phyloP scores from a whole-genome alignment of 2,329 filamentous ascomycete genomes.

The Proliferodiscus dingleyae region DNA sequence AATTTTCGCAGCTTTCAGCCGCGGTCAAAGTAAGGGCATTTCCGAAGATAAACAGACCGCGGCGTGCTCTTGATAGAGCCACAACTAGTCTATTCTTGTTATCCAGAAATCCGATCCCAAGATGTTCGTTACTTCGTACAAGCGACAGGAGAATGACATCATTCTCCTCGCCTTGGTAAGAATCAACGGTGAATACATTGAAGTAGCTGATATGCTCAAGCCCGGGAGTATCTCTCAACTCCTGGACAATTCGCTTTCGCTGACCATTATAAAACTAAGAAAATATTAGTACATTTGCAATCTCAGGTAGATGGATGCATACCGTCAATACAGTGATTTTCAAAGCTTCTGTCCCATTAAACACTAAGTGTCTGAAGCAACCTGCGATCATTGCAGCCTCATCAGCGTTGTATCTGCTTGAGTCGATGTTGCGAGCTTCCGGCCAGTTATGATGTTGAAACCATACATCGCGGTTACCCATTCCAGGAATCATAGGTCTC shows the following conservation, averaged over 20 bases:
- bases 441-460: slow-evolving; percentile 62
- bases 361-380: slow-evolving; percentile 66
- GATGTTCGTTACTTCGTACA: slow-evolving; percentile 60
- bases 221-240: slow-evolving; percentile 38
- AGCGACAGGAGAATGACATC: slow-evolving; percentile 76
- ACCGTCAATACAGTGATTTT: slow-evolving; percentile 72
- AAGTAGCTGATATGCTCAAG: slow-evolving; percentile 31
- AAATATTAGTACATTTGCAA: background rate
- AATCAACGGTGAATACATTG: slow-evolving; percentile 77
- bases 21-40: slow-evolving; percentile 51
- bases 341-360: slow-evolving; percentile 55
- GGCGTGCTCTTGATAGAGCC: slow-evolving; percentile 62
- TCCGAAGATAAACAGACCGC: slow-evolving; percentile 82
- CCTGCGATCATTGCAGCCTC: slow-evolving; percentile 74
- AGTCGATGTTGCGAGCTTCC: slow-evolving; percentile 58
- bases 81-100: slow-evolving; percentile 56
- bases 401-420: slow-evolving; percentile 61
- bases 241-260: slow-evolving; percentile 55
- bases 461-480: slow-evolving; percentile 55
- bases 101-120: slow-evolving; percentile 67
- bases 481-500: slow-evolving; percentile 52
- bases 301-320: background rate
- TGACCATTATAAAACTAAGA: slow-evolving; percentile 76
- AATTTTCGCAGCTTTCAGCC: slow-evolving; percentile 11
- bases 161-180: slow-evolving; percentile 89